Percentiles rank a stretch among this genome's conserved stretches.
phyloP scores from a whole-genome alignment of 73 alveolate species.

The Tetrahymena borealis region DNA sequence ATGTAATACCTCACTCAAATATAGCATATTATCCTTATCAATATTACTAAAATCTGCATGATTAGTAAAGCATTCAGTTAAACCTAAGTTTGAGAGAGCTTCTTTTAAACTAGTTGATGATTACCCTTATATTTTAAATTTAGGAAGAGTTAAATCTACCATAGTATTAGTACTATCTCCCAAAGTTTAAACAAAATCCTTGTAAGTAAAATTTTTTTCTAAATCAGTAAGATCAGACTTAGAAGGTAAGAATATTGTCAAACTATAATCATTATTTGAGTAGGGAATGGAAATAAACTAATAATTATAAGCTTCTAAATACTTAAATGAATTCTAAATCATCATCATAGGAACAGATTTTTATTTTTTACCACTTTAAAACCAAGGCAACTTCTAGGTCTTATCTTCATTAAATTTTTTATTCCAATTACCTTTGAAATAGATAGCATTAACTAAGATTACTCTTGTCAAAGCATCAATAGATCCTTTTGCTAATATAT shows the following conservation, averaged over 20 bases:
- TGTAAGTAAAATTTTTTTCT: neutral
- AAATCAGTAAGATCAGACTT: neutral
- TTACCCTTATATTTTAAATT: neutral
- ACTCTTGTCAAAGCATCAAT: neutral
- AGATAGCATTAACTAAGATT: neutral
- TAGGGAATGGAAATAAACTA: neutral
- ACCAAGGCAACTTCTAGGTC: neutral
- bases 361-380: neutral
- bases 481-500: neutral
- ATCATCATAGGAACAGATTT: neutral
- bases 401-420: neutral
- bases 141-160: neutral
- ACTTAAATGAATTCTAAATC: neutral
- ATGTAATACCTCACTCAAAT: neutral
- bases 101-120: neutral
- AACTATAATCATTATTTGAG: neutral
- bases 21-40: neutral
- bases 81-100: neutral
- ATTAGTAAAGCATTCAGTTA: neutral
- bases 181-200: neutral
- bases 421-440: neutral
- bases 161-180: neutral
- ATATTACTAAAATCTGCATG: neutral
- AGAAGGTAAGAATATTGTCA: neutral
- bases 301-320: neutral